These are phyloP conservation scores for Rhododendron molle DNA, from an alignment of 148 eudicot species.

Conservation along the genomic window DNA sequence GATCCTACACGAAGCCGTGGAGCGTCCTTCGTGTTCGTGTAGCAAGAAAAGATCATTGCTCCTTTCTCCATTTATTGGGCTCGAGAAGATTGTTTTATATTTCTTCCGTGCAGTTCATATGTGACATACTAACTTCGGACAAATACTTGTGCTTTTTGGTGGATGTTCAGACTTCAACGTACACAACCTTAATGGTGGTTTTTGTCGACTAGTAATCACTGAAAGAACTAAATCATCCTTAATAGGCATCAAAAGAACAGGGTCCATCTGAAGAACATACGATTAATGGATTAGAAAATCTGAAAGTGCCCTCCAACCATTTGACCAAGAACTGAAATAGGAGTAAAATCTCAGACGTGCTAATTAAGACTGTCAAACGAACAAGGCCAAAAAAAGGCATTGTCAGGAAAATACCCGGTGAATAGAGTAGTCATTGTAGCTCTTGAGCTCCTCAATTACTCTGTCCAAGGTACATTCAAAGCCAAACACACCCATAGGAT, in stretches of 20 bases:
- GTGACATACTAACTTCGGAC: background rate
- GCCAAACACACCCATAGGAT: constrained; percentile 91
- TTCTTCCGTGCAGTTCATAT: background rate
- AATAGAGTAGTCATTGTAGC: constrained; percentile 84
- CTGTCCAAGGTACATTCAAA: constrained; percentile 85
- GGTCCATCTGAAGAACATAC: background rate
- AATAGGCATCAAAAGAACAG: constrained; percentile 3
- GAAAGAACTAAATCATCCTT: background rate
- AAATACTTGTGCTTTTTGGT: background rate
- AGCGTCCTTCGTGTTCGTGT: background rate
- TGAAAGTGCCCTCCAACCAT: background rate
- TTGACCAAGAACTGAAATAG: background rate
- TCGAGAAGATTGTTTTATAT: background rate
- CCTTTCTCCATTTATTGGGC: background rate
- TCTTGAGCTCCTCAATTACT: constrained; percentile 82
- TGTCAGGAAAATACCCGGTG: constrained; percentile 54
- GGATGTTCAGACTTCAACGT: background rate
- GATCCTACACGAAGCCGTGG: background rate
- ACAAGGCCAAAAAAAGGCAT: constrained; percentile 1
- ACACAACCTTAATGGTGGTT: background rate
- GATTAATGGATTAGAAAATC: background rate
- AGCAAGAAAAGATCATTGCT: background rate
- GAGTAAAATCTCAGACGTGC: background rate
- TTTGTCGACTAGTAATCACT: background rate
- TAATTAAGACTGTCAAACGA: background rate